A percentile compares a stretch with the other conserved stretches of the same genome.
phyloP scores from a whole-genome alignment of 2,329 filamentous ascomycete species.

The Didymella lethalis region DNA sequence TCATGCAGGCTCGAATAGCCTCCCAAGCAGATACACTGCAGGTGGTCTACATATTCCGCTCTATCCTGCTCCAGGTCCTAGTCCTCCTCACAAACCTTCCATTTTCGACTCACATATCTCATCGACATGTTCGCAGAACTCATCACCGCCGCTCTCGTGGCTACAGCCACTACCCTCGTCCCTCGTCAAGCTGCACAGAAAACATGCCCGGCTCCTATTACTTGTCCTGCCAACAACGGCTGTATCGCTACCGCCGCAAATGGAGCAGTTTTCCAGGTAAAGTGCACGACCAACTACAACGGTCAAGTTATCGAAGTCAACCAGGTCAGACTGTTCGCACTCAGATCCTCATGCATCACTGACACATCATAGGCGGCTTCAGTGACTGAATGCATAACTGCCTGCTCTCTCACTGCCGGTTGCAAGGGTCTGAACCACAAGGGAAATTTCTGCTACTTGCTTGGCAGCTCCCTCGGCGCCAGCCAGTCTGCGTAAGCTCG shows the following conservation, averaged over 20 bases:
- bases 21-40: not conserved
- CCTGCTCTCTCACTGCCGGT: conserved; percentile 11
- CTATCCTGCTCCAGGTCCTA: not conserved
- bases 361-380: conserved; percentile 10
- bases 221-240: conserved; percentile 21
- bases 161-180: conserved; percentile 1
- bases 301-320: conserved; percentile 14
- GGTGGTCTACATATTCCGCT: not conserved
- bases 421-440: conserved; percentile 24
- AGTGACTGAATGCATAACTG: conserved; percentile 22
- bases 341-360: not conserved
- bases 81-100: not conserved
- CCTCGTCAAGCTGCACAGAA: not conserved
- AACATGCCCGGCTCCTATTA: conserved; percentile 1
- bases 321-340: not conserved
- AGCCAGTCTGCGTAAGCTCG: not conserved
- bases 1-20: not conserved
- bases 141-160: conserved; percentile 5
- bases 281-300: conserved; percentile 21
- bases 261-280: conserved; percentile 21
- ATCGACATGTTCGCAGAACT: conserved; percentile 8
- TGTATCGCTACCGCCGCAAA: conserved; percentile 20
- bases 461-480: conserved; percentile 13
- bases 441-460: conserved; percentile 24
- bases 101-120: not conserved